These are phyloP conservation scores for Usnea hakonensis DNA, from an alignment of 495 filamentous ascomycete species.

Conservation along the genomic window DNA sequence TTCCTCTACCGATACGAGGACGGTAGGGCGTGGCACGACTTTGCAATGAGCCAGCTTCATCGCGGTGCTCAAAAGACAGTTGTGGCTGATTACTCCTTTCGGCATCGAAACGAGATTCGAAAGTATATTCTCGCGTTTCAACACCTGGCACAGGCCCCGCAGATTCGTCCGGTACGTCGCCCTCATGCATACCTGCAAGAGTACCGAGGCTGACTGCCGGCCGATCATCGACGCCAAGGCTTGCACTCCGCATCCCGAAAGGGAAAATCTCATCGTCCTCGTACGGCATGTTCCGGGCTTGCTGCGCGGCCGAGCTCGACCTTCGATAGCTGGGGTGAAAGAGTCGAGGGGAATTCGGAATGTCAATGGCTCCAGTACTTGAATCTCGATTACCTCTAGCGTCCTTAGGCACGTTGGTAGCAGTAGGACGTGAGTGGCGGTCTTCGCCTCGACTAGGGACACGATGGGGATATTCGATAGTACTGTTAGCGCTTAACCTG, in stretches of 20 bases:
- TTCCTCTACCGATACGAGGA: conserved; percentile 29
- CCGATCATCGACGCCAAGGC: conserved; percentile 62
- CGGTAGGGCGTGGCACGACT: conserved; percentile 23
- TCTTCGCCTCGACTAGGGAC: conserved; percentile 22
- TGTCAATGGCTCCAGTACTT: conserved; percentile 66
- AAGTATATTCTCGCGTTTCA: conserved; percentile 25
- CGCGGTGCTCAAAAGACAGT: conserved; percentile 23
- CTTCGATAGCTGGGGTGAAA: conserved; percentile 55
- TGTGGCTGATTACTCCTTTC: conserved; percentile 34
- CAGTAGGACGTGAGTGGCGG: conserved; percentile 13
- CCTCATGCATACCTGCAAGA: conserved; percentile 43
- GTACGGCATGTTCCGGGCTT: conserved; percentile 42
- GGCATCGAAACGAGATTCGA: conserved; percentile 42
- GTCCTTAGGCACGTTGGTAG: neutral
- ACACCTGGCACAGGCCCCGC: conserved; percentile 18
- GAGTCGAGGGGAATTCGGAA: conserved; percentile 65
- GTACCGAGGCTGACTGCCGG: conserved; percentile 50
- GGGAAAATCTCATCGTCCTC: conserved; percentile 56
- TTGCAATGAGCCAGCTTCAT: conserved; percentile 10
- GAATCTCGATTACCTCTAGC: conserved; percentile 29
- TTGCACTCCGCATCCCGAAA: conserved; percentile 66
- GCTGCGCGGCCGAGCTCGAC: conserved; percentile 73
- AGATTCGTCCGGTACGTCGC: conserved; percentile 12
- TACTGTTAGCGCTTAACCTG: conserved; percentile 79
- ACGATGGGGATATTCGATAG: conserved; percentile 58